Evolutionary conservation across 805 yeast species (phyloP).

Genomic region (Hanseniaspora clermontiae): DNA sequence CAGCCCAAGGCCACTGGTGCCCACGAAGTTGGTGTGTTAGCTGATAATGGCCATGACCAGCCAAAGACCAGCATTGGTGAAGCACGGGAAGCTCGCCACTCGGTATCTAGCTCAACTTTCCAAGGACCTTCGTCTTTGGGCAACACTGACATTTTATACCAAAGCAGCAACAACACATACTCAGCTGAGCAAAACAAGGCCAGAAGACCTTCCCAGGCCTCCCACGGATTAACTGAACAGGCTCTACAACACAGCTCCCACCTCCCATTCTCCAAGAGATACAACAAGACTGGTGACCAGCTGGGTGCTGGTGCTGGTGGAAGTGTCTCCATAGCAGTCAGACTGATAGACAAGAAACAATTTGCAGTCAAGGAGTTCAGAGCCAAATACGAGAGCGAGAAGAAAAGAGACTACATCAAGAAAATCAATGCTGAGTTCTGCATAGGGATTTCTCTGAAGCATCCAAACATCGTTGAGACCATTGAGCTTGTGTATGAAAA

Average conservation of each 20-base stretch:
- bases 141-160: slow-evolving; percentile 13
- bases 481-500: slow-evolving; percentile 83
- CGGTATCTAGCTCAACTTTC: slow-evolving; percentile 12
- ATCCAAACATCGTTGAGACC: slow-evolving; percentile 82
- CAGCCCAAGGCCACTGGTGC: not conserved
- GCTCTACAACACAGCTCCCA: slow-evolving; percentile 15
- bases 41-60: not conserved
- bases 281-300: slow-evolving; percentile 70
- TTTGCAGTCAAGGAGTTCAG: slow-evolving; percentile 92
- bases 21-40: not conserved
- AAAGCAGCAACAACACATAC: slow-evolving; percentile 6
- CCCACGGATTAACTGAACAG: slow-evolving; percentile 3
- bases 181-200: not conserved
- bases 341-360: slow-evolving; percentile 52
- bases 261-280: slow-evolving; percentile 58
- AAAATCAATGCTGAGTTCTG: slow-evolving; percentile 91
- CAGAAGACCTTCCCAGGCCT: not conserved
- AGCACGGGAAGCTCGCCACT: not conserved
- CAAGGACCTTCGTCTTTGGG: slow-evolving; percentile 15
- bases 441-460: slow-evolving; percentile 79
- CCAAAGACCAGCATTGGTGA: not conserved
- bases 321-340: slow-evolving; percentile 58
- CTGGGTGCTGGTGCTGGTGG: slow-evolving; percentile 97
- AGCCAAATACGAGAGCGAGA: slow-evolving; percentile 57
- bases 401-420: slow-evolving; percentile 74